These are phyloP conservation scores for Crithidia bombi DNA, from an alignment of 208 protist species.

Conservation along the genomic window DNA sequence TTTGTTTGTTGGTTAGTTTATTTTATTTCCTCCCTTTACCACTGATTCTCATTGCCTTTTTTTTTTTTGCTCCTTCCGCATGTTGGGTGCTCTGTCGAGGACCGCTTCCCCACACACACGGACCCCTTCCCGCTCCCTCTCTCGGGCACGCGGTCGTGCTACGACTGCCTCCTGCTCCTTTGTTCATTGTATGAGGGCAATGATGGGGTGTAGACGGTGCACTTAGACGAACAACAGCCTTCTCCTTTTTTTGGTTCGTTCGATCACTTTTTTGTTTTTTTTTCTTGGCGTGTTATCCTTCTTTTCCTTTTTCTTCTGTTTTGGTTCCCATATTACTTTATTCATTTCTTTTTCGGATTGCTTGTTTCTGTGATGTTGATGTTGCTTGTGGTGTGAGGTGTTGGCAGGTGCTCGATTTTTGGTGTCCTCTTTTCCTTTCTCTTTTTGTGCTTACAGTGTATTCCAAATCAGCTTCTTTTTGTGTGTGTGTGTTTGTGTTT, in stretches of 20 bases:
- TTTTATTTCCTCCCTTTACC: too few relatives aligned
- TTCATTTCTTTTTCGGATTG: background rate
- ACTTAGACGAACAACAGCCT: background rate
- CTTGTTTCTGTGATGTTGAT: background rate
- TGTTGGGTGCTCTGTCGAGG: background rate
- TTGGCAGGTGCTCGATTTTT: background rate
- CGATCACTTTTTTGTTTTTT: background rate
- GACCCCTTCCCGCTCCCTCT: too few relatives aligned
- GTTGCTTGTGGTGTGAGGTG: background rate
- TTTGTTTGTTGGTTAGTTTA: background rate
- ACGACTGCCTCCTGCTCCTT: too few relatives aligned
- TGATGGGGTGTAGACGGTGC: too few relatives aligned
- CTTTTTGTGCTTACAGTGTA: background rate
- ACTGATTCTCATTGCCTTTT: conserved; percentile 13
- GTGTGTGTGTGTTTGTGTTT: too few relatives aligned
- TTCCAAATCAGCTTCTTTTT: background rate
- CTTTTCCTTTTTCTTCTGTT: conserved; percentile 3
- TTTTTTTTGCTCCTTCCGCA: conserved; percentile 2
- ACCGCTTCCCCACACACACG: background rate
- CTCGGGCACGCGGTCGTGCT: too few relatives aligned
- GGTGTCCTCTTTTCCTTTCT: conserved; percentile 1
- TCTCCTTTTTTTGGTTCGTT: background rate
- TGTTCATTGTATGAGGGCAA: too few relatives aligned
- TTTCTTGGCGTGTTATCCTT: background rate
- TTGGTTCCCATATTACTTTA: background rate